These are phyloP conservation scores for Mycena latifolia DNA, from an alignment of 768 basidiomycete genomes.

Conservation along the genomic window DNA sequence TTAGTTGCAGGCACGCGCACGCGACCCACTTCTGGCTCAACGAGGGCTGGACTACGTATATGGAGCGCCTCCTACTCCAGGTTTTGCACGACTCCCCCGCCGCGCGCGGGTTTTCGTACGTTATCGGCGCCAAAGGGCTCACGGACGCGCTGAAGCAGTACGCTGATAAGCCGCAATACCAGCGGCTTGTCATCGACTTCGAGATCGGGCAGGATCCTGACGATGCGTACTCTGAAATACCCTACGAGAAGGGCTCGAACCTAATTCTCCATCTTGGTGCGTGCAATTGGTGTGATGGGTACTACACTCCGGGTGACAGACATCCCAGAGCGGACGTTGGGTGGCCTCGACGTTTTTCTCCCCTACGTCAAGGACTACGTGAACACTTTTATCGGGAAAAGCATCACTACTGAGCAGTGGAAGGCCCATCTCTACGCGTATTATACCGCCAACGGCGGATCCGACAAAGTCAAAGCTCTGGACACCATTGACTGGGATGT, in stretches of 20 bases:
- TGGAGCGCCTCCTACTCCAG: conserved; percentile 84
- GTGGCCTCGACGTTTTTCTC: conserved; percentile 87
- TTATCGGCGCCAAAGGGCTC: conserved; percentile 81
- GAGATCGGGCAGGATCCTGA: conserved; percentile 82
- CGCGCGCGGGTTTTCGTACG: conserved; percentile 83
- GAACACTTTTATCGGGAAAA: conserved; percentile 82
- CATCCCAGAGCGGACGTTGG: conserved; percentile 73
- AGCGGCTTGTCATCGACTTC: conserved; percentile 83
- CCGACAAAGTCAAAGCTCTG: conserved; percentile 73
- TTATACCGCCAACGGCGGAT: conserved; percentile 68
- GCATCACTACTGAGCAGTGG: conserved; percentile 89
- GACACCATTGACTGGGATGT: conserved; percentile 86
- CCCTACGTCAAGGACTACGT: conserved; percentile 90
- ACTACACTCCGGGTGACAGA: background rate
- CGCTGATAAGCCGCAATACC: conserved; percentile 75
- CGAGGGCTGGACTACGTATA: conserved; percentile 91
- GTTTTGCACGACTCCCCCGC: conserved; percentile 74
- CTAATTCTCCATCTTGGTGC: conserved; percentile 87
- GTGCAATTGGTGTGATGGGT: conserved; percentile 1
- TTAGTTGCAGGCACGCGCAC: conserved; percentile 66
- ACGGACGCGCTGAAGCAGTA: conserved; percentile 78
- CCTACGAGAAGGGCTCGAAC: conserved; percentile 93
- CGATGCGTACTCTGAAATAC: conserved; percentile 79
- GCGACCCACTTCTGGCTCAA: conserved; percentile 91
- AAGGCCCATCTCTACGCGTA: conserved; percentile 82